These are phyloP conservation scores for Castanospermum australe DNA, from an alignment of 306 rosid genomes.

Conservation along the genomic window DNA sequence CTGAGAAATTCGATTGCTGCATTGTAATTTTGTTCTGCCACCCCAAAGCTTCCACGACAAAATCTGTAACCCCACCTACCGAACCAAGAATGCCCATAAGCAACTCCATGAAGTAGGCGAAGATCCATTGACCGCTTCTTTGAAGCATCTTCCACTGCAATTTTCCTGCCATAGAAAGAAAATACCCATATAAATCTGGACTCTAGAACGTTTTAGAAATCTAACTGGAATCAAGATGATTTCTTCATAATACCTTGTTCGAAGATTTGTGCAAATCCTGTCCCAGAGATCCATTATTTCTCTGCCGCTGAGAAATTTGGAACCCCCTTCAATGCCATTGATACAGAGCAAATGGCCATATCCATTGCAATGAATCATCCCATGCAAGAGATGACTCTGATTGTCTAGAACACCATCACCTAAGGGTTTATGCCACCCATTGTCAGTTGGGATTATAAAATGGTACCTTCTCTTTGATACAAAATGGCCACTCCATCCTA, in stretches of 20 bases:
- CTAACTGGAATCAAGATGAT: neutral
- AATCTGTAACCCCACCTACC: slow-evolving; percentile 89
- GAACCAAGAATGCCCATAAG: slow-evolving; percentile 89
- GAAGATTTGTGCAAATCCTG: slow-evolving; percentile 62
- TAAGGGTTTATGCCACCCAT: slow-evolving; percentile 70
- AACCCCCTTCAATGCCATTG: slow-evolving; percentile 86
- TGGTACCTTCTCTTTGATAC: slow-evolving; percentile 80
- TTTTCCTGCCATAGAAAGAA: slow-evolving; percentile 49
- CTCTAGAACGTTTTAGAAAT: neutral
- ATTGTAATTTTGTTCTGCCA: slow-evolving; percentile 48
- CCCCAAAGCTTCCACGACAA: slow-evolving; percentile 77
- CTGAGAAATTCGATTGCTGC: slow-evolving; percentile 61
- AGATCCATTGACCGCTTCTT: slow-evolving; percentile 82
- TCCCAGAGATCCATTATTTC: slow-evolving; percentile 92
- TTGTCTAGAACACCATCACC: slow-evolving; percentile 52
- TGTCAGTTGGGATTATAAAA: slow-evolving; percentile 67
- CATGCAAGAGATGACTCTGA: slow-evolving; percentile 70
- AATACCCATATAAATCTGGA: neutral
- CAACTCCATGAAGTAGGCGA: slow-evolving; percentile 83
- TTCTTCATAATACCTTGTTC: slow-evolving; percentile 49
- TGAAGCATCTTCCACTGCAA: slow-evolving; percentile 68
- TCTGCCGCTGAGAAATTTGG: slow-evolving; percentile 70
- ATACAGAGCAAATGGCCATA: slow-evolving; percentile 79
- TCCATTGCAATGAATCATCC: slow-evolving; percentile 79
- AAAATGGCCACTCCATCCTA: slow-evolving; percentile 93